Conservation (phyloP, 257 asterid species). For the Fraxinus anomala region DNA sequence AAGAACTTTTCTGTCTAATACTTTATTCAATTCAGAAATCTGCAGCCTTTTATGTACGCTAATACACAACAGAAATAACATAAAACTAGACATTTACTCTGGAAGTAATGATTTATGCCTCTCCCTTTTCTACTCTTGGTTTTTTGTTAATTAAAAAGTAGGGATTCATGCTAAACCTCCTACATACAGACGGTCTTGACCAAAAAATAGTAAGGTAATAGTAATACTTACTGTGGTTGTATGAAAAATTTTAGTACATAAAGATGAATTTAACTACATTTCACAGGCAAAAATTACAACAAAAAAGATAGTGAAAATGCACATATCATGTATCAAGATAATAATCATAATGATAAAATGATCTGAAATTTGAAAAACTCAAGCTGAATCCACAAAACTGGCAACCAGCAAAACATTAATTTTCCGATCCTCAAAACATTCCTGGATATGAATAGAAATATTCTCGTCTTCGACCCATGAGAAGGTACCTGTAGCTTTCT, state of each 20-base stretch:
- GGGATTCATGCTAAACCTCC: not conserved
- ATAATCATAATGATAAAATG: not conserved
- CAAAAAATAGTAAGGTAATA: not conserved
- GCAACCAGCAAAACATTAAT: not conserved
- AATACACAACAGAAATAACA: too few relatives aligned
- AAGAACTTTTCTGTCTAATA: too few relatives aligned
- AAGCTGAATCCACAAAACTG: not conserved
- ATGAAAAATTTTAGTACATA: not conserved
- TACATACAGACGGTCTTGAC: not conserved
- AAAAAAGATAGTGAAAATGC: not conserved
- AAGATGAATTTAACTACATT: not conserved
- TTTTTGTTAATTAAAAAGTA: too few relatives aligned
- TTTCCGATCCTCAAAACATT: not conserved
- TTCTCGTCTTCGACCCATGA: constrained; percentile 4
- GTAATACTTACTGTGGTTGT: not conserved
- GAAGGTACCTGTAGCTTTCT: not conserved
- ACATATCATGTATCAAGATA: not conserved
- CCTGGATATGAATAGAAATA: not conserved
- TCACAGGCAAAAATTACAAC: not conserved
- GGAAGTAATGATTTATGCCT: too few relatives aligned
- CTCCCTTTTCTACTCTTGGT: too few relatives aligned
- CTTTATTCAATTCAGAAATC: too few relatives aligned
- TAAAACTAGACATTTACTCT: too few relatives aligned
- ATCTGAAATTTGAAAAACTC: not conserved
- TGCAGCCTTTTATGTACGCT: too few relatives aligned